Evolutionary conservation across 768 basidiomycete species (phyloP), one percentile per base, ranked within the genome.

Genomic region (Termitomyces sp.): DNA sequence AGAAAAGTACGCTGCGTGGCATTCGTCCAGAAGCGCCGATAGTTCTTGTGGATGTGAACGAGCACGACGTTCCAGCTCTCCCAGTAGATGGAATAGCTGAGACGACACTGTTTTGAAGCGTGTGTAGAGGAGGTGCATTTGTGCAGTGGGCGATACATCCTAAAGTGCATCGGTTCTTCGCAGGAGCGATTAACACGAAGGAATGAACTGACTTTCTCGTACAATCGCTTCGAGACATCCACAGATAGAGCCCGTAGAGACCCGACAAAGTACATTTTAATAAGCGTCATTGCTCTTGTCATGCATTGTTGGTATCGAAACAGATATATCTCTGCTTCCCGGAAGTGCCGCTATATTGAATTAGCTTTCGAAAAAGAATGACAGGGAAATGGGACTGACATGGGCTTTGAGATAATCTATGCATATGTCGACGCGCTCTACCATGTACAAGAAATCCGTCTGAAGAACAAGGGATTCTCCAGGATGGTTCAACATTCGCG

Each of bases 271-370:
- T 90, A 94, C 86, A 98, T 95, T 72, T 92, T 96, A 75, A 98
- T 92, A 44, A 99, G 80, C 0, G 95, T 98, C 96, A 98, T 98
- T 10, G 93, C 90, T 27, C 97, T 85, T 0, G 94, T 97, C 83
- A 98, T 89, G 69, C 97, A 99, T 71, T 99, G 97, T 66, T 97
- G 96, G 72, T 95, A 98, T 24, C 97, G 86, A 31, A 99, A 80
- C n/a, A 97, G 76, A 69, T 97, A 98, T 20, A 99, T 77, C 64
- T 98, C 94, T 8, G 94, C 87, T 74, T 98, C 97, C 62, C 82
- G 82, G 74, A 87, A 99, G 69, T 94, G 87, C 61, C 92, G 84
- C 94, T 98, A 64, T 18, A 52, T 27, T 51, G 13, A 26, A 53
- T 53, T 20, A 47, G 36, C 2, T 57, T 55, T 14, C 4, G 16